Evolutionary conservation across 2,329 filamentous ascomycete species (phyloP).

Genomic region (Penicillium sclerotigenum): DNA sequence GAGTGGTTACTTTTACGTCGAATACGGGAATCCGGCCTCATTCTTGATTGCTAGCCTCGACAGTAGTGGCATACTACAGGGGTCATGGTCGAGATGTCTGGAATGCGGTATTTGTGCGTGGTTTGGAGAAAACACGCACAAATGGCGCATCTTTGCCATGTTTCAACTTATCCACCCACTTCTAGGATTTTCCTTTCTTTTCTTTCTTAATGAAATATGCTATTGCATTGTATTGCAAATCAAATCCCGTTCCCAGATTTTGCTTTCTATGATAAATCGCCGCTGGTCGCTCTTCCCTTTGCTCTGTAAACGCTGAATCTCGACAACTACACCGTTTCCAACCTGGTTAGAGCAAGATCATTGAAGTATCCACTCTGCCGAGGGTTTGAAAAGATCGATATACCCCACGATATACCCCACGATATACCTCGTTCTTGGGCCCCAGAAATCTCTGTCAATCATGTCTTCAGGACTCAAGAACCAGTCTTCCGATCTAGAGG

Average conservation of each 20-base stretch:
- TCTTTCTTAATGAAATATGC: constrained; percentile 2
- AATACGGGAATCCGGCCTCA: neutral
- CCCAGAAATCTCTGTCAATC: constrained; percentile 2
- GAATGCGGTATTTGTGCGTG: constrained; percentile 39
- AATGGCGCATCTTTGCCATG: constrained; percentile 29
- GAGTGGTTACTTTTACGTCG: neutral
- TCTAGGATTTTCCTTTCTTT: constrained; percentile 16
- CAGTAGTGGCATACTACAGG: constrained; percentile 13
- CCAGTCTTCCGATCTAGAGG: constrained; percentile 12
- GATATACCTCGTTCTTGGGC: neutral
- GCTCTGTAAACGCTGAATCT: neutral
- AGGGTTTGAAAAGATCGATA: neutral
- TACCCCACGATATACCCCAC: neutral
- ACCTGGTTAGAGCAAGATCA: neutral
- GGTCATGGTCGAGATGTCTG: constrained; percentile 13
- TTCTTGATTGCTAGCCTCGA: neutral
- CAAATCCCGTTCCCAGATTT: neutral
- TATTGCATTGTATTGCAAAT: neutral
- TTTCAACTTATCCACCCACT: constrained; percentile 8
- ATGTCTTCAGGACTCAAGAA: constrained; percentile 18
- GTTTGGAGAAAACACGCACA: constrained; percentile 29
- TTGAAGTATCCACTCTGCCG: neutral
- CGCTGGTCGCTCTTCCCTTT: neutral
- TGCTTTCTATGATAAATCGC: neutral
- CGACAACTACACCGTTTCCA: neutral